Evolutionary conservation across 108 stramenopile species (phyloP).

Genomic region (Cyclotella atomus): DNA sequence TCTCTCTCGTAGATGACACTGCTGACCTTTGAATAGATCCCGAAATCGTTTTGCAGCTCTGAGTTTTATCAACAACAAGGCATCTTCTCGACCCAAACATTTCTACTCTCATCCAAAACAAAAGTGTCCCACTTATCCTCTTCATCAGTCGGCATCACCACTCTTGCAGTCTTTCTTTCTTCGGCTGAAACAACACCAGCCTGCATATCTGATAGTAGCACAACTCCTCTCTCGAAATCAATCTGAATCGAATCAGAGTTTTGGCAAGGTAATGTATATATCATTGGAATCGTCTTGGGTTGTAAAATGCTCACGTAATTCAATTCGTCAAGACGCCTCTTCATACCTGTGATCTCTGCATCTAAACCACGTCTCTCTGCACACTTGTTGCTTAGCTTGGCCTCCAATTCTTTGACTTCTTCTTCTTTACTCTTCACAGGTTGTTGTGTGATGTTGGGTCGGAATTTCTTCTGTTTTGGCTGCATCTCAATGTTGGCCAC

Average conservation of each 20-base stretch:
- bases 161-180: background rate
- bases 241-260: background rate
- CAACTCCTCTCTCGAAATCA: constrained; percentile 1
- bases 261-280: background rate
- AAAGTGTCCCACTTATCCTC: background rate
- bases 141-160: background rate
- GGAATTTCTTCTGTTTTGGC: constrained; percentile 3
- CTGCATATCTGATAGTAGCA: background rate
- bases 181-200: background rate
- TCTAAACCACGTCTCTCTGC: background rate
- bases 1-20: background rate
- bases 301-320: background rate
- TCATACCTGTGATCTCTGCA: background rate
- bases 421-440: background rate
- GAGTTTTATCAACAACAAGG: background rate
- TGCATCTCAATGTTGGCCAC: background rate
- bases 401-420: background rate
- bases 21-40: background rate
- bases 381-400: background rate
- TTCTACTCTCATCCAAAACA: constrained; percentile 1
- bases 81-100: background rate
- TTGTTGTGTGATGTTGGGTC: background rate
- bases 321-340: background rate
- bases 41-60: background rate
- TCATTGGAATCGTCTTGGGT: background rate